Percentiles rank a stretch among this genome's conserved stretches.
These are phyloP conservation scores for Ophiostoma tasmaniense DNA, from an alignment of 2,329 filamentous ascomycete genomes.

Conservation along the genomic window DNA sequence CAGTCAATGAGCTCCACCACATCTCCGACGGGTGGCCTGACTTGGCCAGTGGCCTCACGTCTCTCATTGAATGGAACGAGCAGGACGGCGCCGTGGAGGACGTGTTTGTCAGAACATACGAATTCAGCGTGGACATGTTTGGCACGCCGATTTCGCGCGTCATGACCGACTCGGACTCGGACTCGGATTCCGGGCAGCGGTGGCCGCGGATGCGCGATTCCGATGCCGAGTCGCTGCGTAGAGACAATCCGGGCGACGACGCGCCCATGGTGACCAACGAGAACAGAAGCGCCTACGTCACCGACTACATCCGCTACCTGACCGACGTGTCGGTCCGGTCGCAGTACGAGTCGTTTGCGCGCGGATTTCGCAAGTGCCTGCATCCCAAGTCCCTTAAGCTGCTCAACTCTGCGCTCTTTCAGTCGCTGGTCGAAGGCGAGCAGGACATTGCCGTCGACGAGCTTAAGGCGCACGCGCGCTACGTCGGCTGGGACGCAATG, in stretches of 20 bases:
- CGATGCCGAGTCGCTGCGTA: not conserved
- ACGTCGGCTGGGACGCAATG: conserved; percentile 68
- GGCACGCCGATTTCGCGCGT: conserved; percentile 48
- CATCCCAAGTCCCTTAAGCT: conserved; percentile 61
- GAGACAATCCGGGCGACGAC: not conserved
- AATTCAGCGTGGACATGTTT: conserved; percentile 61
- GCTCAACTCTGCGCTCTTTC: conserved; percentile 62
- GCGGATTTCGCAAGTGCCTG: conserved; percentile 71
- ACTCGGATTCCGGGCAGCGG: conserved; percentile 16
- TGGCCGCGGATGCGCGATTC: conserved; percentile 47
- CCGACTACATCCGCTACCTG: conserved; percentile 77
- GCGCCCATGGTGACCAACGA: conserved; percentile 68
- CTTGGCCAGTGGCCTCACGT: conserved; percentile 63
- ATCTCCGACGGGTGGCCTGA: conserved; percentile 85
- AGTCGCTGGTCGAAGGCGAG: conserved; percentile 72
- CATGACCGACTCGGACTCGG: conserved; percentile 35
- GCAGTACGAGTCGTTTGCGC: conserved; percentile 72
- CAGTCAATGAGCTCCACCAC: conserved; percentile 61
- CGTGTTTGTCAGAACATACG: conserved; percentile 74
- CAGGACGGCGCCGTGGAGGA: conserved; percentile 69
- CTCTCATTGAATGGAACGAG: conserved; percentile 68
- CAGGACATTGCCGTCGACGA: conserved; percentile 71
- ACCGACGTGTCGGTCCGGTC: conserved; percentile 67
- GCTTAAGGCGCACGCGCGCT: conserved; percentile 62
- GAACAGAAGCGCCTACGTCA: conserved; percentile 70